Evolutionary conservation across 345 rosid species (phyloP).

Genomic region (Zanthoxylum bungeanum): DNA sequence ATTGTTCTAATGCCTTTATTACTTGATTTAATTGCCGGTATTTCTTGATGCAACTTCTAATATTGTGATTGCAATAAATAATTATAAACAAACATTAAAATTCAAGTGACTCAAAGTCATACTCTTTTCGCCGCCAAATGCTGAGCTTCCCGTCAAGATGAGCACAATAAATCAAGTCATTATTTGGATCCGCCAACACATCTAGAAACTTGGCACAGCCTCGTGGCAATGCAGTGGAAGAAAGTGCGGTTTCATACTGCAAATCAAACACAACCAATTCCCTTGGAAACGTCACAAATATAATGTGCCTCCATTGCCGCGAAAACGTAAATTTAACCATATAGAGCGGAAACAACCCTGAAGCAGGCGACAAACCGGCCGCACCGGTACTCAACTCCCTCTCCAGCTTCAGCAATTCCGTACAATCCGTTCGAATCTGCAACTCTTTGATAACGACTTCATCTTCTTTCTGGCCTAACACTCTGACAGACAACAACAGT

Average conservation of each 20-base stretch:
- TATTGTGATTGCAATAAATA: not conserved
- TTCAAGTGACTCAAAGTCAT: conserved; percentile 15
- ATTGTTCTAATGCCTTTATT: not conserved
- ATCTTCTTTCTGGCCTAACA: conserved; percentile 70
- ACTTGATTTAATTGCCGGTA: not conserved
- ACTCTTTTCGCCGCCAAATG: conserved; percentile 93
- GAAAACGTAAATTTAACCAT: conserved; percentile 71
- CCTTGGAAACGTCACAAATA: conserved; percentile 81
- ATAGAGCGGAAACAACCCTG: conserved; percentile 69
- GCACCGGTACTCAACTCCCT: conserved; percentile 45
- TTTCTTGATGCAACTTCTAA: not conserved
- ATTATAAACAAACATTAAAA: not conserved
- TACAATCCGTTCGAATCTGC: conserved; percentile 59
- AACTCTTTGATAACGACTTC: conserved; percentile 58
- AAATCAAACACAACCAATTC: conserved; percentile 88
- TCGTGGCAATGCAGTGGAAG: conserved; percentile 62
- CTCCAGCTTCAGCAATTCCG: conserved; percentile 65
- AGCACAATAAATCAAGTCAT: conserved; percentile 77
- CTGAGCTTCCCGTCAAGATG: conserved; percentile 92
- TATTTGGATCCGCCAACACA: conserved; percentile 77
- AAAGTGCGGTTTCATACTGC: conserved; percentile 71
- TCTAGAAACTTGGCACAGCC: conserved; percentile 88
- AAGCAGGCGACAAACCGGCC: conserved; percentile 55
- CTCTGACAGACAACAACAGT: conserved; percentile 59
- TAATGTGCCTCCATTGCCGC: conserved; percentile 72